Evolutionary conservation across 2,329 filamentous ascomycete species (phyloP).

Genomic region (Pseudocercospora cruenta): DNA sequence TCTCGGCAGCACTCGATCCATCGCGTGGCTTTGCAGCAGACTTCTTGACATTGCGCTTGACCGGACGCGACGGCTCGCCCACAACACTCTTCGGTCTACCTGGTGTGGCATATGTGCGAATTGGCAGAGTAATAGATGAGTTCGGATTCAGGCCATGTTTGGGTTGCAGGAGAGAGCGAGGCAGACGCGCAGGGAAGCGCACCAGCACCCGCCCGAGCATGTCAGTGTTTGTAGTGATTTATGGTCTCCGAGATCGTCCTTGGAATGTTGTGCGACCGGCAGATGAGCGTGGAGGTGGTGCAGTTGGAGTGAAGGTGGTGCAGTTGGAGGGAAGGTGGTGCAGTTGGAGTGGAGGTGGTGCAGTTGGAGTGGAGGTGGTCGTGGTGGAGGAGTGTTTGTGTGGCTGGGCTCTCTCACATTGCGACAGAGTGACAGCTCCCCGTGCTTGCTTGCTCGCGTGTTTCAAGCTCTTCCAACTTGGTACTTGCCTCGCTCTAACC

Average conservation of each 20-base stretch:
- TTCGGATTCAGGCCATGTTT: conserved; percentile 15
- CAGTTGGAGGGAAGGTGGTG: too few relatives aligned
- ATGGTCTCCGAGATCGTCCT: not conserved
- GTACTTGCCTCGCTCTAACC: too few relatives aligned
- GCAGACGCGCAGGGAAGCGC: conserved; percentile 30
- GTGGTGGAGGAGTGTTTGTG: not conserved
- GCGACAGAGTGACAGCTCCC: not conserved
- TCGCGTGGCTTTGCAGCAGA: conserved; percentile 25
- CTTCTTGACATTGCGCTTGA: conserved; percentile 38
- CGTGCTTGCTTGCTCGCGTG: not conserved
- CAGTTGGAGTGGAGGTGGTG: not conserved
- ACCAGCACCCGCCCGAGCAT: conserved; percentile 31
- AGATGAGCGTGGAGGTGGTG: not conserved
- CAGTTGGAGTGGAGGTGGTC: not conserved
- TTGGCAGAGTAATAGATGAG: conserved; percentile 20
- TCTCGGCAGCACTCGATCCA: conserved; percentile 29
- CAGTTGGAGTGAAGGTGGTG: too few relatives aligned
- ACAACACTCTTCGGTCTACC: conserved; percentile 39
- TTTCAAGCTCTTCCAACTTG: too few relatives aligned
- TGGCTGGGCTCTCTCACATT: not conserved
- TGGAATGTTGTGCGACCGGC: not conserved
- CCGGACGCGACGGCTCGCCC: conserved; percentile 36
- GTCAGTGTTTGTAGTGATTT: not conserved
- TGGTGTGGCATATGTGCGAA: conserved; percentile 34
- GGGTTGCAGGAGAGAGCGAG: conserved; percentile 19